These are phyloP conservation scores for Nyssa sinensis DNA, from an alignment of 148 eudicot species.

Conservation along the genomic window DNA sequence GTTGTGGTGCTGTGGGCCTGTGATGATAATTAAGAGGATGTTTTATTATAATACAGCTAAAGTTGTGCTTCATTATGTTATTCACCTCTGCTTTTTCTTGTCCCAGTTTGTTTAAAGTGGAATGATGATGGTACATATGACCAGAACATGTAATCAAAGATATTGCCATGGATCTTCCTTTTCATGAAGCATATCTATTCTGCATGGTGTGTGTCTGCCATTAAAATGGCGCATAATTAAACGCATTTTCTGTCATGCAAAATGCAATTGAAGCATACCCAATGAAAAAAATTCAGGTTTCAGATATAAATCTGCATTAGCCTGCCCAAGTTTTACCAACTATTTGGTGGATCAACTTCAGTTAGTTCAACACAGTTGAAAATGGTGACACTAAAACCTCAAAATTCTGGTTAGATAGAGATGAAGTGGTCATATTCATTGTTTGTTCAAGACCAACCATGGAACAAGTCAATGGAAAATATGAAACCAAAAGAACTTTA, in stretches of 20 bases:
- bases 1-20: conserved; percentile 21
- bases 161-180: conserved; percentile 20
- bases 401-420: not conserved
- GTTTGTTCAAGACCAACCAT: not conserved
- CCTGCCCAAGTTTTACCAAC: too few relatives aligned
- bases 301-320: too few relatives aligned
- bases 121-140: conserved; percentile 12
- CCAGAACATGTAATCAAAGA: conserved; percentile 23
- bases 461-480: not conserved
- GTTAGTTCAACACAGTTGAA: not conserved
- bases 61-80: conserved; percentile 10
- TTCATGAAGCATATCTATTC: conserved; percentile 26
- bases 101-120: not conserved
- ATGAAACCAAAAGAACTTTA: not conserved
- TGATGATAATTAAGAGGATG: conserved; percentile 22
- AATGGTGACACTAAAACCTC: not conserved
- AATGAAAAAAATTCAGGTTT: too few relatives aligned
- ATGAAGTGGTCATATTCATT: not conserved
- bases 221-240: conserved; percentile 22
- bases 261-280: too few relatives aligned
- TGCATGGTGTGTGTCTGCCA: conserved; percentile 43
- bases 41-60: conserved; percentile 18
- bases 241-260: conserved; percentile 14
- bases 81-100: conserved; percentile 6
- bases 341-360: not conserved